Base-by-base conservation (phyloP, 2,329 filamentous ascomycete genomes). In the Delphinella strobiligena region DNA sequence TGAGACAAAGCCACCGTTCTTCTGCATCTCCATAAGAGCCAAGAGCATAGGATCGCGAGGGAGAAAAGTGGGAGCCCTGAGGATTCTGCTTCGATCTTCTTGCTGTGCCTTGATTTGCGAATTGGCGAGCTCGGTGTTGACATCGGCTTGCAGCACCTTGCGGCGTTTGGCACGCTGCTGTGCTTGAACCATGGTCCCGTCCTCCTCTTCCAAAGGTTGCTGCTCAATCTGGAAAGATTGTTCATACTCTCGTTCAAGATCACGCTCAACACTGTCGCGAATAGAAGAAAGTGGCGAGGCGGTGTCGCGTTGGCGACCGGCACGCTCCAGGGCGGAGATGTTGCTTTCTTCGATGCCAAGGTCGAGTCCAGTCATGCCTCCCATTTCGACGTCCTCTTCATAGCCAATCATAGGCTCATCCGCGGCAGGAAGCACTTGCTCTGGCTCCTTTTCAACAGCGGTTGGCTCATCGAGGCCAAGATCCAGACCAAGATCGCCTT, bases 11-110 rank as follows among this genome's bases (percentile, higher is more conserved):
- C 79, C 84, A 39, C 91, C 89, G 39, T 75, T 86, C 63, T 82
- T 87, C 60, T 95, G 91, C 73, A 95, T 82, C 51, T 88, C 85
- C 68, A 94, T 82, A 16, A 98, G 67, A 24, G 86, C 84, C 19
- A 96, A 71, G 11, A 96, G 70, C 39, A 89, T 78, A 2, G 88
- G 85, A 50, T 98, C 87, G 30, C 84, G 78, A 2, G 89, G 86
- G 33, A 98, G 68, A 61, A 93, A 94, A 1, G 79, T 78, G 5
- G 83, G 78, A 2, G 81, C 75, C 61, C 82, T 88, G 42, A 94
- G 69, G 45, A 96, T 96, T 52, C 82, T 85, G 34, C 85, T 81
- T 47, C 83, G 82, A 56, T 93, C 85, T 42, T 78, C 72, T 57
- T 94, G 87, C 57, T 93, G 86, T 47, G 82, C 78, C 58, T 85